Conservation (phyloP, 331 rosid genomes). For the Saraca asoca region DNA sequence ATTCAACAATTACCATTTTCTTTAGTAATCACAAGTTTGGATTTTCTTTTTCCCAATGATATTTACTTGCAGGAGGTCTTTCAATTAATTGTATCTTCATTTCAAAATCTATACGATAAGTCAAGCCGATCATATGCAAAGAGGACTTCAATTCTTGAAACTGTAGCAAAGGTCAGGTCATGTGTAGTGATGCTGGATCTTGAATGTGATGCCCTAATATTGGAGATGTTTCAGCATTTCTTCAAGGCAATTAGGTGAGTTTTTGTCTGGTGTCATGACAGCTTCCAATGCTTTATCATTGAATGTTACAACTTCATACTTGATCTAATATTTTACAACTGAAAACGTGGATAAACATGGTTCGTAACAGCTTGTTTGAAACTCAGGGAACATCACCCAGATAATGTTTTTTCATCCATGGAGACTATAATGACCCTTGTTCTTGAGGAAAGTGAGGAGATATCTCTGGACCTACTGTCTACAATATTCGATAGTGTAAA, state of each 20-base stretch:
- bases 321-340: neutral
- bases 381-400: conserved; percentile 82
- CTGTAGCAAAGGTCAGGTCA: conserved; percentile 92
- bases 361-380: neutral
- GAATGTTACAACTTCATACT: conserved; percentile 9
- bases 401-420: conserved; percentile 76
- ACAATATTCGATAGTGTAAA: conserved; percentile 71
- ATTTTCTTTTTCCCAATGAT: neutral
- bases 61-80: conserved; percentile 70
- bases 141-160: conserved; percentile 79
- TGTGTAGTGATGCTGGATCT: conserved; percentile 98
- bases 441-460: conserved; percentile 94
- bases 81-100: conserved; percentile 82
- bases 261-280: neutral
- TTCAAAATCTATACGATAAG: conserved; percentile 73
- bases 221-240: conserved; percentile 92
- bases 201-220: conserved; percentile 79
- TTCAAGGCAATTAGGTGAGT: conserved; percentile 72
- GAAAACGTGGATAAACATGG: neutral
- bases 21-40: neutral
- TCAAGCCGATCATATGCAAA: conserved; percentile 66
- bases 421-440: conserved; percentile 90
- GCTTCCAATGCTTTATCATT: conserved; percentile 16
- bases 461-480: conserved; percentile 62
- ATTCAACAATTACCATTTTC: conserved; percentile 5